Evolutionary conservation across 768 basidiomycete genomes (phyloP).

Genomic region (Tricholoma furcatifolium): DNA sequence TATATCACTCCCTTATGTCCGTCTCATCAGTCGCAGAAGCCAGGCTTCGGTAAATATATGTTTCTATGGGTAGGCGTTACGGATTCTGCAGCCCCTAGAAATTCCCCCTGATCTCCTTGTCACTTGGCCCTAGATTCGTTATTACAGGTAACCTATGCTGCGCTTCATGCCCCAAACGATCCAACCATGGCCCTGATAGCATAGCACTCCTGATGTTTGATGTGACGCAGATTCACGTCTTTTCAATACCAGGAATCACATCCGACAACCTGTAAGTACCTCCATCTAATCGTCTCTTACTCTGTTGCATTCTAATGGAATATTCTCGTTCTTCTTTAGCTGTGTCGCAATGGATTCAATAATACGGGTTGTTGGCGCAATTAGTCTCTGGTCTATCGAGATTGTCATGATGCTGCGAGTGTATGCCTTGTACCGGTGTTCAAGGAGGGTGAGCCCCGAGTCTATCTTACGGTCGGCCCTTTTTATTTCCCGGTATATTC

Average conservation of each 20-base stretch:
- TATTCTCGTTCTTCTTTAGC: conserved; percentile 26
- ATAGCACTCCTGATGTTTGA: conserved; percentile 42
- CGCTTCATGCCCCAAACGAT: neutral
- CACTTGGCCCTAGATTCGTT: conserved; percentile 35
- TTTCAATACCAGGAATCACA: conserved; percentile 35
- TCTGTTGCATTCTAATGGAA: neutral
- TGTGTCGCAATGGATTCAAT: conserved; percentile 44
- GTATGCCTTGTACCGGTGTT: conserved; percentile 41
- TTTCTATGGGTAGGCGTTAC: conserved; percentile 36
- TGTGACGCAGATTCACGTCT: conserved; percentile 43
- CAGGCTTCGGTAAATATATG: conserved; percentile 35
- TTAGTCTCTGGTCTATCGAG: conserved; percentile 48
- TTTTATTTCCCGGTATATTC: neutral
- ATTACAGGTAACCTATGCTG: conserved; percentile 27
- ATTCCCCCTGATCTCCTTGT: neutral
- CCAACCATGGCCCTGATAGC: conserved; percentile 17
- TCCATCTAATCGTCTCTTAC: neutral
- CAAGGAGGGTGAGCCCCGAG: conserved; percentile 31
- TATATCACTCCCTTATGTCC: neutral
- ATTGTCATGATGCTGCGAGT: conserved; percentile 48
- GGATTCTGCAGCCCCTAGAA: neutral
- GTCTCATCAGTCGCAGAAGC: conserved; percentile 29
- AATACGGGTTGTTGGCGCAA: conserved; percentile 40
- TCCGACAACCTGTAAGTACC: conserved; percentile 32
- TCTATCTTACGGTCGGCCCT: neutral